These are phyloP conservation scores for Ustilago xerochloae DNA, from an alignment of 1,284 basidiomycete species.

Conservation along the genomic window DNA sequence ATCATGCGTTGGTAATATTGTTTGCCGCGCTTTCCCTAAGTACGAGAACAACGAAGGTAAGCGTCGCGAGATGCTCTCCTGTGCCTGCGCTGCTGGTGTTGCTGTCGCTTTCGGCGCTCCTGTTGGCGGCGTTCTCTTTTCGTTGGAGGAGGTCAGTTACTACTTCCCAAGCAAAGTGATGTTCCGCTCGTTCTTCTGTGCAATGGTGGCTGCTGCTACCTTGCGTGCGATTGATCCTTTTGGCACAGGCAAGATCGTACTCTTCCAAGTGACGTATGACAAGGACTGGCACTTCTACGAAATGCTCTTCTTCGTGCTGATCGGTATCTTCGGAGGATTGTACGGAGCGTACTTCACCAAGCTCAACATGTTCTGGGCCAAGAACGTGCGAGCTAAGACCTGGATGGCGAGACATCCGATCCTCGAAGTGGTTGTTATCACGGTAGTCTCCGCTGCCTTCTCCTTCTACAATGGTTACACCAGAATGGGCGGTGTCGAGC, in stretches of 20 bases:
- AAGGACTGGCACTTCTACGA: conserved; percentile 92
- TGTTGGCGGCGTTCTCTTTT: conserved; percentile 73
- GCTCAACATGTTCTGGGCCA: conserved; percentile 82
- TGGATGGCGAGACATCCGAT: conserved; percentile 75
- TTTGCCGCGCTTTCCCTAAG: conserved; percentile 79
- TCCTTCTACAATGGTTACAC: conserved; percentile 91
- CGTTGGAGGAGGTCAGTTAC: conserved; percentile 70
- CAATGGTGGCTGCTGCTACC: conserved; percentile 64
- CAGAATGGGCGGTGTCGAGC: conserved; percentile 92
- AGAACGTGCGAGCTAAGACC: conserved; percentile 58
- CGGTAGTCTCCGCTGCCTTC: conserved; percentile 71
- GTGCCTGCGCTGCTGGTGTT: conserved; percentile 75
- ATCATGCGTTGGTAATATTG: conserved; percentile 92
- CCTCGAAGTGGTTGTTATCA: conserved; percentile 83
- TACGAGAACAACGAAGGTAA: conserved; percentile 82
- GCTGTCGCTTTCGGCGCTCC: conserved; percentile 70
- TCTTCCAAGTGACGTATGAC: conserved; percentile 86
- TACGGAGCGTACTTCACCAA: conserved; percentile 95
- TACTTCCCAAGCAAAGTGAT: conserved; percentile 69
- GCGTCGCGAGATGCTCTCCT: conserved; percentile 58
- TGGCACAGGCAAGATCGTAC: conserved; percentile 72
- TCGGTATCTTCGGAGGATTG: conserved; percentile 80
- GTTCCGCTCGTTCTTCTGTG: conserved; percentile 64
- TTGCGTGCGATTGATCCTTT: conserved; percentile 86
- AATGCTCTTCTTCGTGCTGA: conserved; percentile 79